Percentiles rank a stretch among this genome's conserved stretches.
These are phyloP conservation scores for Kodamaea anthophila DNA, from an alignment of 1,139 yeast species.

Conservation along the genomic window DNA sequence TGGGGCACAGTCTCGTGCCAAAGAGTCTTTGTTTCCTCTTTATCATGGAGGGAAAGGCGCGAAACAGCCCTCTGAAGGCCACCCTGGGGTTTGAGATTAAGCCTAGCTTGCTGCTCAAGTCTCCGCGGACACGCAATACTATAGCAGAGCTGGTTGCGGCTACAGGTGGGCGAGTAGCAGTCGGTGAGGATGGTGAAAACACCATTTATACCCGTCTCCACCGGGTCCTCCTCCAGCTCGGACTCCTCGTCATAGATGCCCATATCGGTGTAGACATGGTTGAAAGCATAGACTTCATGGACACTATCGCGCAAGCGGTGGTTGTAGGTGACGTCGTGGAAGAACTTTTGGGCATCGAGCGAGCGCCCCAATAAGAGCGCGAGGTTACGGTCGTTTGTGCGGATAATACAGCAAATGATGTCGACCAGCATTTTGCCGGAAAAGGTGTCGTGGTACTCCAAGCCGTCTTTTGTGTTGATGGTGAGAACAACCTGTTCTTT, in stretches of 20 bases:
- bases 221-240: slow-evolving; percentile 11
- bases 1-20: slow-evolving; percentile 94
- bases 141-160: slow-evolving; percentile 81
- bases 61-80: slow-evolving; percentile 82
- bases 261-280: slow-evolving; percentile 45
- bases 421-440: slow-evolving; percentile 95
- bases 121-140: slow-evolving; percentile 97
- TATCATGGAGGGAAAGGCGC: slow-evolving; percentile 67
- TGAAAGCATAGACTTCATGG: slow-evolving; percentile 84
- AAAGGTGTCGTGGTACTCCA: slow-evolving; percentile 89
- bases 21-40: slow-evolving; percentile 77
- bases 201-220: slow-evolving; percentile 59
- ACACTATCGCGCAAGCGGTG: slow-evolving; percentile 85
- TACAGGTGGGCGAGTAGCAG: slow-evolving; percentile 95
- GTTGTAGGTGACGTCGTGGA: slow-evolving; percentile 94
- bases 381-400: slow-evolving; percentile 86
- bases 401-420: slow-evolving; percentile 71
- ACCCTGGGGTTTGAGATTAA: slow-evolving; percentile 83
- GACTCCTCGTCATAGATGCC: slow-evolving; percentile 32
- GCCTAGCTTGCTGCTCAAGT: slow-evolving; percentile 89
- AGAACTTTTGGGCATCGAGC: slow-evolving; percentile 87
- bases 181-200: slow-evolving; percentile 89
- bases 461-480: slow-evolving; percentile 86
- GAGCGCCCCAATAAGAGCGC: slow-evolving; percentile 88
- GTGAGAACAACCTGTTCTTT: slow-evolving; percentile 66